These are phyloP conservation scores for Avicennia marina DNA, from an alignment of 257 asterid species.

Conservation along the genomic window DNA sequence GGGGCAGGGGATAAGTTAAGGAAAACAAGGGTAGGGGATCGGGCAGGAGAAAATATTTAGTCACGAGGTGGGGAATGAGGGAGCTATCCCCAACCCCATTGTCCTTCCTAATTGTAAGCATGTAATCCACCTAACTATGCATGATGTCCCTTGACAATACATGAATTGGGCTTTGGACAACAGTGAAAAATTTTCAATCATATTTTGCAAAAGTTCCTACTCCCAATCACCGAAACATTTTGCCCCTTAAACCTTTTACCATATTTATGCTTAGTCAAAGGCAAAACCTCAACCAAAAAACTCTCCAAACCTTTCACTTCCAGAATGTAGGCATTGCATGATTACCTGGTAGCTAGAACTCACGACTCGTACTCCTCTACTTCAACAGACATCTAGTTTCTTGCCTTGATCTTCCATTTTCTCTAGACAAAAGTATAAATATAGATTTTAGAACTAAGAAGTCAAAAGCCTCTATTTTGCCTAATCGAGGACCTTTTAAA, in stretches of 20 bases:
- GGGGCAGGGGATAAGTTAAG: no score
- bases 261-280: conserved; percentile 50
- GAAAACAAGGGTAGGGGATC: no score
- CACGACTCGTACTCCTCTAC: conserved; percentile 39
- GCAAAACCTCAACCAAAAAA: conserved; percentile 53
- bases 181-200: conserved; percentile 63
- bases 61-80: no score
- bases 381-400: conserved; percentile 16
- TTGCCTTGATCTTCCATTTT: conserved; percentile 44
- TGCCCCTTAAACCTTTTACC: conserved; percentile 36
- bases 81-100: no score
- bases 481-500: conserved; percentile 32
- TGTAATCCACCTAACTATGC: conserved; percentile 31
- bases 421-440: no score
- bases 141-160: conserved; percentile 41
- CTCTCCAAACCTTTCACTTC: conserved; percentile 38
- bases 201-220: conserved; percentile 67
- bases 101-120: conserved; percentile 18
- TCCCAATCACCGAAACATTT: conserved; percentile 65
- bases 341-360: conserved; percentile 66
- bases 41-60: no score
- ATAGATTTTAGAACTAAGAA: no score
- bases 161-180: conserved; percentile 76
- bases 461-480: conserved; percentile 24
- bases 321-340: conserved; percentile 47